phyloP scores from a whole-genome alignment of 2,329 filamentous ascomycete species.

The Beauveria caledonica region DNA sequence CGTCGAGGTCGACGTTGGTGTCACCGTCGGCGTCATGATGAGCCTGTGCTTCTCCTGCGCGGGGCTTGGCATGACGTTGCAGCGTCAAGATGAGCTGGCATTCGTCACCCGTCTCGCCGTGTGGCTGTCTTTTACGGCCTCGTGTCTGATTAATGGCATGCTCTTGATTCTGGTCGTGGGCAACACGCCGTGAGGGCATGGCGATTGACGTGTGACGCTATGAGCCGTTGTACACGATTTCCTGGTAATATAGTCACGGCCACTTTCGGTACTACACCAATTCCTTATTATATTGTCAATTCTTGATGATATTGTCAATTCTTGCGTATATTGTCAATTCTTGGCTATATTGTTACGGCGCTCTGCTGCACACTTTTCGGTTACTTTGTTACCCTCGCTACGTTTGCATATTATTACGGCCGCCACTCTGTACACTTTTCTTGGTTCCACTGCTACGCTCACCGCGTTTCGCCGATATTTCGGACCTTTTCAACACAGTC shows the following conservation, averaged over 20 bases:
- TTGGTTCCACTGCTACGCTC: too few relatives aligned
- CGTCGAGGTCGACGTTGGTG: constrained; percentile 66
- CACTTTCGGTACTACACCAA: too few relatives aligned
- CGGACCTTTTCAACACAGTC: background rate
- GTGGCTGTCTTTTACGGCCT: constrained; percentile 27
- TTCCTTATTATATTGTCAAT: too few relatives aligned
- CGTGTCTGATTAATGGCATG: constrained; percentile 37
- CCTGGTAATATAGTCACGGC: too few relatives aligned
- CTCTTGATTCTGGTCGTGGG: constrained; percentile 34
- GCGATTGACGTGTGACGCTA: too few relatives aligned
- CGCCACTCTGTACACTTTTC: too few relatives aligned
- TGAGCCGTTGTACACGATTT: too few relatives aligned
- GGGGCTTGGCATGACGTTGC: constrained; percentile 51
- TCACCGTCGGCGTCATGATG: constrained; percentile 59
- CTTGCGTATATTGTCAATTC: too few relatives aligned
- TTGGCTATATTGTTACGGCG: too few relatives aligned
- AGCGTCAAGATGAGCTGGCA: constrained; percentile 37
- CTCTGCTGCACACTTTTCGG: background rate
- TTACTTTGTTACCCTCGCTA: background rate
- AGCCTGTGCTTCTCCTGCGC: constrained; percentile 57
- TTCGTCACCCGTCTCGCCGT: constrained; percentile 35
- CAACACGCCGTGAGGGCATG: constrained; percentile 24
- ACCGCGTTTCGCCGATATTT: constrained; percentile 1
- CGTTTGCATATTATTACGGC: too few relatives aligned
- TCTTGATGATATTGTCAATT: too few relatives aligned